phyloP scores from a whole-genome alignment of 2,329 filamentous ascomycete genomes.

The Cercospora berteroae region DNA sequence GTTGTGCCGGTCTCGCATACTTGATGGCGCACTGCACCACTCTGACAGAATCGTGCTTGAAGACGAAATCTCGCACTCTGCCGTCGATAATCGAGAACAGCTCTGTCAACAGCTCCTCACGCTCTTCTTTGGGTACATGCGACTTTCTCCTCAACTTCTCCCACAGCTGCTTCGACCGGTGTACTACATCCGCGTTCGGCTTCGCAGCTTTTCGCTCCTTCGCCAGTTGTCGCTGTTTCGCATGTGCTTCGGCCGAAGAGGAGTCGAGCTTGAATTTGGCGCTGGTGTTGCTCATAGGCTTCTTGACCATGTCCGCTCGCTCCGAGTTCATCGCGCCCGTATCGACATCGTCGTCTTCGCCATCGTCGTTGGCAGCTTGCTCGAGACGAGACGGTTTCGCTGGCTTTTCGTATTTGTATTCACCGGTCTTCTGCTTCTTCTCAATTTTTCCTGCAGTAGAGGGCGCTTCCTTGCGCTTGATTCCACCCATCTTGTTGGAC shows the following conservation, averaged over 20 bases:
- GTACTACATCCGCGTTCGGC: conserved; percentile 85
- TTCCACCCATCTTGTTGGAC: conserved; percentile 36
- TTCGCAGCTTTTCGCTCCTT: conserved; percentile 89
- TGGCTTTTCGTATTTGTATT: conserved; percentile 24
- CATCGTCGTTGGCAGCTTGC: conserved; percentile 31
- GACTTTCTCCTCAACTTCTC: conserved; percentile 90
- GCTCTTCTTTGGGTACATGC: conserved; percentile 84
- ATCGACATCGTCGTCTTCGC: conserved; percentile 22
- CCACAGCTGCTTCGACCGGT: conserved; percentile 94
- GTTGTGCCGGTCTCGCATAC: conserved; percentile 82
- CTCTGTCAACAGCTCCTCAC: conserved; percentile 81
- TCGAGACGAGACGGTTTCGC: conserved; percentile 34
- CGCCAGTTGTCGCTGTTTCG: conserved; percentile 84
- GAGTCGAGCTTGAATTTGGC: conserved; percentile 48
- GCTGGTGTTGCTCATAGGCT: conserved; percentile 17
- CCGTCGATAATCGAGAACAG: conserved; percentile 89
- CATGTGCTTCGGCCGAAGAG: conserved; percentile 80
- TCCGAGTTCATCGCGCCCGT: conserved; percentile 17
- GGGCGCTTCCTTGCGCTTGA: conserved; percentile 42
- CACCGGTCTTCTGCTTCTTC: conserved; percentile 44
- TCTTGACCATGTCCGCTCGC: conserved; percentile 15
- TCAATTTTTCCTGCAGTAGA: conserved; percentile 28
- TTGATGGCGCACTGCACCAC: conserved; percentile 97
- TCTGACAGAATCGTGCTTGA: conserved; percentile 97
- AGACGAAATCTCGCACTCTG: conserved; percentile 88